Evolutionary conservation across 2,329 filamentous ascomycete genomes (phyloP).

Genomic region (Xylariaceae sp.): DNA sequence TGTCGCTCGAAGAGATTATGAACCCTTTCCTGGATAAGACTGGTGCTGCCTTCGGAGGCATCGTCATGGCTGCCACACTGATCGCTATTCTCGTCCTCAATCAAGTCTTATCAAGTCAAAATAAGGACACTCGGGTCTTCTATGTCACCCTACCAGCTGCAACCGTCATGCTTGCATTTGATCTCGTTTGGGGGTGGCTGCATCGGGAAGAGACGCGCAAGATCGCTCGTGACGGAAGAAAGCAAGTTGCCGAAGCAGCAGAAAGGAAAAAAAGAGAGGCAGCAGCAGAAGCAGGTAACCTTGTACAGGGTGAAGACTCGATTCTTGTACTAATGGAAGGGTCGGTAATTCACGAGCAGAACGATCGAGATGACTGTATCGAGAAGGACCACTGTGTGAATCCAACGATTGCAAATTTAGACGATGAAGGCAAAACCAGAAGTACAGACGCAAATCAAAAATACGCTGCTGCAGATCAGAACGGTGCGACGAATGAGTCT

Average conservation of each 20-base stretch:
- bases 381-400: conserved; percentile 4
- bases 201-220: conserved; percentile 66
- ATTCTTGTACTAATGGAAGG: not conserved
- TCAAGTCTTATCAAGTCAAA: conserved; percentile 56
- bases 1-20: conserved; percentile 75
- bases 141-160: conserved; percentile 74
- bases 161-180: conserved; percentile 71
- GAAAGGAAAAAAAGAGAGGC: conserved; percentile 39
- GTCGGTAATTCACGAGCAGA: conserved; percentile 3
- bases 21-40: conserved; percentile 74
- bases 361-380: not conserved
- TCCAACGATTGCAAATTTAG: not conserved
- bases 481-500: not conserved
- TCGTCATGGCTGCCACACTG: conserved; percentile 71
- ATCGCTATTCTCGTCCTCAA: conserved; percentile 71
- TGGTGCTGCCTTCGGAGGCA: conserved; percentile 67
- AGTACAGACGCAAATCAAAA: not conserved
- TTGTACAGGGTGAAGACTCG: not conserved
- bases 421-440: not conserved
- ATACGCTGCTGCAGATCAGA: not conserved
- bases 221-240: conserved; percentile 62
- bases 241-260: conserved; percentile 45
- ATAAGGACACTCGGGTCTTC: conserved; percentile 63
- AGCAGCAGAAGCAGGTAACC: conserved; percentile 13
- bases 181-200: conserved; percentile 67